Percentiles rank a stretch among this genome's conserved stretches.
Conservation (phyloP, 1,284 basidiomycete species). For the Cystobasidiaceae sp. region DNA sequence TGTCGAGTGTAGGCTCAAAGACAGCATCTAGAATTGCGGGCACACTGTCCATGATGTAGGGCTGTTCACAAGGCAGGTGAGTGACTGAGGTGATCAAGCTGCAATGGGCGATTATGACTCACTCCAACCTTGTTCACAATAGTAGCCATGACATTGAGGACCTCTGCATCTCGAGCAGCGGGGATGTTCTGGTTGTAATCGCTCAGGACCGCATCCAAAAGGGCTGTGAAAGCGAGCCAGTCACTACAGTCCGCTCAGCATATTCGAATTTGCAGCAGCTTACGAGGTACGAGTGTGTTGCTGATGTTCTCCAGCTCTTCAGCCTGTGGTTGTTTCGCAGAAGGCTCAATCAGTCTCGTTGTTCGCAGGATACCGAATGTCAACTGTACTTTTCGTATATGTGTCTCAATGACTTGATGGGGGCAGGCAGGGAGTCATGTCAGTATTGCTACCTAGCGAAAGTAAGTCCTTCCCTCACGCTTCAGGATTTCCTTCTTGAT, state of each 20-base stretch:
- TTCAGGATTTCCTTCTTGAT: constrained; percentile 99
- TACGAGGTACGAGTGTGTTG: constrained; percentile 78
- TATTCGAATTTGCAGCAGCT: neutral
- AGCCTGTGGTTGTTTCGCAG: constrained; percentile 60
- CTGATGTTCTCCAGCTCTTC: constrained; percentile 94
- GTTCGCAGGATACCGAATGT: neutral
- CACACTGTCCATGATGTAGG: constrained; percentile 80
- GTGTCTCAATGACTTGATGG: constrained; percentile 76
- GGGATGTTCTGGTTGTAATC: constrained; percentile 96
- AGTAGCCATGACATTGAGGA: constrained; percentile 97
- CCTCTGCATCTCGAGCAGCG: constrained; percentile 90
- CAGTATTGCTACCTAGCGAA: constrained; percentile 2
- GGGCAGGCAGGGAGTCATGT: neutral
- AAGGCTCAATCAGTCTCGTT: neutral
- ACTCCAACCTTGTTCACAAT: constrained; percentile 83
- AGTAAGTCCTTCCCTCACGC: constrained; percentile 35
- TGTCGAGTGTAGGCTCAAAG: constrained; percentile 93
- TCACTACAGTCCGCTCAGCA: neutral
- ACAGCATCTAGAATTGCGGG: constrained; percentile 92
- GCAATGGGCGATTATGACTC: constrained; percentile 45
- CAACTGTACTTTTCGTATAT: constrained; percentile 55
- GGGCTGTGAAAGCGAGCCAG: constrained; percentile 45
- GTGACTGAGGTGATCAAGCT: neutral
- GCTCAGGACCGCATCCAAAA: constrained; percentile 92
- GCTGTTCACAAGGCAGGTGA: neutral